Evolutionary conservation across 495 filamentous ascomycete species (phyloP), one percentile per base, ranked within the genome.

Genomic region (Penicillium desertorum): DNA sequence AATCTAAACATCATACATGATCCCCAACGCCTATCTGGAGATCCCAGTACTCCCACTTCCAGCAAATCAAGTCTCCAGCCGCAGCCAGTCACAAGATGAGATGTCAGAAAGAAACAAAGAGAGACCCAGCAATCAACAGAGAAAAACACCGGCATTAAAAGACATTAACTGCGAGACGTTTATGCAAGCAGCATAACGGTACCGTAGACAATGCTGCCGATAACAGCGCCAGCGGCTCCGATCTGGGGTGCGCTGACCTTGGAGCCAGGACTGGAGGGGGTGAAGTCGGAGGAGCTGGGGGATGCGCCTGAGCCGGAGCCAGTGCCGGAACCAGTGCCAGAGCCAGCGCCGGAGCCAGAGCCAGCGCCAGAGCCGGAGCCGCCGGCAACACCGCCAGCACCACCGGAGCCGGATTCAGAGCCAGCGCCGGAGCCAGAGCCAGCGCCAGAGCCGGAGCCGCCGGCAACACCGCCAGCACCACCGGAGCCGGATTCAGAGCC

Each of bases 181-280:
- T 69, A 69, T 48, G 64, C 66, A 43, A 69, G 66, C 56, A 67
- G 56, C 59, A 67, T 58, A 34, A 66, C 53, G 45, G 60, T 45
- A 41, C 66, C 66, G 55, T 69, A 69, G 56, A 56, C 65, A 51
- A 72, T 39, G 48, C 66, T 59, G 37, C 67, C 71, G n/a, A 72
- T 42, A 20, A 59, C 55, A 59, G 65, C 65, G 50, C 60, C 71
- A 51, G 43, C 62, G 61, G 61, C 61, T 23, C 55, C 68, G 25
- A 42, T 56, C 59, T 58, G 48, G 36, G 71, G 67, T 36, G 69
- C 48, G 22, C 64, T 45, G 42, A 73, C 44, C 62, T 66, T 76
- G 17, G 64, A 54, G n/a, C 71, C 71, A 6, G 66, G 66, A 66
- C 57, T 72, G 57, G 70, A 58, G 51, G 65, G 58, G 19, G 23